Evolutionary conservation across 176 grass and related monocot species (phyloP), one percentile per base, ranked within the genome.

Genomic region (Aegilops tauschii): DNA sequence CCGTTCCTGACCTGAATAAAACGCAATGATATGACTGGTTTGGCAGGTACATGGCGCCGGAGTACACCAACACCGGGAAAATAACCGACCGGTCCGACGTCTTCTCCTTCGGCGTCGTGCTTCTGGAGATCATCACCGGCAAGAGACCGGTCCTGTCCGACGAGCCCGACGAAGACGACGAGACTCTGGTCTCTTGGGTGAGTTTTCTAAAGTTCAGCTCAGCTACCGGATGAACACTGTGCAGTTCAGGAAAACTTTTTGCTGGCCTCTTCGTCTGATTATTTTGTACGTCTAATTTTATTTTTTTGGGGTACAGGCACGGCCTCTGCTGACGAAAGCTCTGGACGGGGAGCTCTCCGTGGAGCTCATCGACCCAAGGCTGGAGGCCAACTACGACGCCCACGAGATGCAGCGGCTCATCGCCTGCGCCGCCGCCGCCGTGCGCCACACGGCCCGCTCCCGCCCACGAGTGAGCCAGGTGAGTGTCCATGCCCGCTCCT

Each of bases 401-500:
- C 76, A 80, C 47, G 88, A 92, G 6, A 98, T 98, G 91, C 73
- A 31, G 42, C 88, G 88, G 73, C 81, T 98, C 37, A 72, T 98
- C 84, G 79, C 87, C 34, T 95, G 93, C 76, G 92, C 96, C 0
- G 91, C 92, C 20, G 93, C 90, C 13, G 92, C 93, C 0, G 93
- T 95, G 6, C 92, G 96, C 30, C 68, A 92, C 10, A 89, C 84
- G 6, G 90, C 92, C 28, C 80, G 50, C 6, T 83, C 83, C 64
- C 93, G 96, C 14, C 96, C 96, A 3, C 88, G 86, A 23, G 94
- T 98, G 90, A 82, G 88, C 64, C 91, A 98, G 93, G 96, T 94
- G 36, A 84, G 45, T 52, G 4, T 28, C 42, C 45, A 13, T 12
- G 3, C 36, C 34, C 49, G 14, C 9, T 9, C 49, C 14, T 3